Evolutionary conservation across 208 protist species (phyloP).

Genomic region (Leishmania tarentolae): DNA sequence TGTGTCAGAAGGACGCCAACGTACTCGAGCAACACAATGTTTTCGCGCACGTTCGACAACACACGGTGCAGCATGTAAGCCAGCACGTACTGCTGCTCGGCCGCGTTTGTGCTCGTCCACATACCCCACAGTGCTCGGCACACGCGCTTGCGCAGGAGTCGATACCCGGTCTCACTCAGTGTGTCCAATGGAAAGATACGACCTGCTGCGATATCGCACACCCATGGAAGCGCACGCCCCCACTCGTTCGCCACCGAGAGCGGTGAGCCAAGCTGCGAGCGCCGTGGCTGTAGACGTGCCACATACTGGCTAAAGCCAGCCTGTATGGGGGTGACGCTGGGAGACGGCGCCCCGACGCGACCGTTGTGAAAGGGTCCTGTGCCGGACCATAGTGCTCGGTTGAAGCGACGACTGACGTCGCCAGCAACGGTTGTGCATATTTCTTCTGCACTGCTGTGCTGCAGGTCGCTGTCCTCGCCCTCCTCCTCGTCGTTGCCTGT

Average conservation of each 20-base stretch:
- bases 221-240: conserved; percentile 40
- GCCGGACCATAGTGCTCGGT: not conserved
- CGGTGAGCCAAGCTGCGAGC: not conserved
- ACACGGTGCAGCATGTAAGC: conserved; percentile 52
- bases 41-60: conserved; percentile 37
- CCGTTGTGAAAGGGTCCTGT: not conserved
- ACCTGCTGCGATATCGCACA: conserved; percentile 40
- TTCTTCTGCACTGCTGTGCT: not conserved
- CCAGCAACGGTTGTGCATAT: not conserved
- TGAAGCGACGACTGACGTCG: not conserved
- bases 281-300: not conserved
- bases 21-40: conserved; percentile 67
- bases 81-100: conserved; percentile 32
- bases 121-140: conserved; percentile 60
- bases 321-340: not conserved
- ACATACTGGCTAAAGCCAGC: not conserved
- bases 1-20: conserved; percentile 71
- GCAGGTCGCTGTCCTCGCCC: not conserved
- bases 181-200: conserved; percentile 34
- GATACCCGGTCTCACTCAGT: conserved; percentile 24
- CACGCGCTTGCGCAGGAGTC: conserved; percentile 38
- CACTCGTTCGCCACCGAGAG: conserved; percentile 11
- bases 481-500: not conserved
- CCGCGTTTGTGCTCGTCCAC: conserved; percentile 21
- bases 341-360: not conserved